Percentiles rank a stretch among this genome's conserved stretches.
phyloP scores from a whole-genome alignment of 345 rosid genomes.

The Viola odorata region DNA sequence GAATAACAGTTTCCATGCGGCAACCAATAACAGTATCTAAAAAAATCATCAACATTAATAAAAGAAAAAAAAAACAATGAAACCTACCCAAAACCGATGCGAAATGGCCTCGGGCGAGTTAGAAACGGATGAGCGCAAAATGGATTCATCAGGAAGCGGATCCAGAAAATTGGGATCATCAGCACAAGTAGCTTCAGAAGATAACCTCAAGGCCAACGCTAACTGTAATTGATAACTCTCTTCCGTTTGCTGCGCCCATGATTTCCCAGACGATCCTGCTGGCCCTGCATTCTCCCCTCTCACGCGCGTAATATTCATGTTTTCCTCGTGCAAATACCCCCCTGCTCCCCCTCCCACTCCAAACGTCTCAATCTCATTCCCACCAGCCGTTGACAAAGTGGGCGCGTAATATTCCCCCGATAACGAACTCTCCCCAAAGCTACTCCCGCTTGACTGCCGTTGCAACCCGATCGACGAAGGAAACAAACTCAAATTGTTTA shows the following conservation, averaged over 20 bases:
- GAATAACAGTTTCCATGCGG: too few relatives aligned
- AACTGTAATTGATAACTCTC: slow-evolving; percentile 99
- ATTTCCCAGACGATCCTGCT: slow-evolving; percentile 59
- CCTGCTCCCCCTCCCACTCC: slow-evolving; percentile 16
- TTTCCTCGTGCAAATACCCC: slow-evolving; percentile 24
- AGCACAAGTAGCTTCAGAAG: slow-evolving; percentile 86
- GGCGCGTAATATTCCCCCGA: slow-evolving; percentile 84
- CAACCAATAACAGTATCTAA: too few relatives aligned
- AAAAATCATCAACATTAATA: background rate
- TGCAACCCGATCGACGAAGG: slow-evolving; percentile 61
- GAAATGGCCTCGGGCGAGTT: slow-evolving; percentile 68
- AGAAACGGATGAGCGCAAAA: slow-evolving; percentile 38
- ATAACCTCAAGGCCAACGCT: slow-evolving; percentile 89
- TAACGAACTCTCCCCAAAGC: slow-evolving; percentile 90
- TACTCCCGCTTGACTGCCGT: slow-evolving; percentile 95
- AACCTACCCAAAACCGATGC: slow-evolving; percentile 90
- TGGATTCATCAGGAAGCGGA: slow-evolving; percentile 75
- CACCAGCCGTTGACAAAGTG: slow-evolving; percentile 50
- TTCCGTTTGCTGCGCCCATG: slow-evolving; percentile 99
- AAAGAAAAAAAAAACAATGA: background rate
- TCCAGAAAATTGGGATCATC: slow-evolving; percentile 95
- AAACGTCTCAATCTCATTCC: slow-evolving; percentile 59
- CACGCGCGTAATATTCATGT: slow-evolving; percentile 38
- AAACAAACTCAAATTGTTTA: slow-evolving; percentile 35
- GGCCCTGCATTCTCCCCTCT: slow-evolving; percentile 31